Base-by-base conservation (phyloP, 352 stramenopile species). In the Elongisporangium prolatum region DNA sequence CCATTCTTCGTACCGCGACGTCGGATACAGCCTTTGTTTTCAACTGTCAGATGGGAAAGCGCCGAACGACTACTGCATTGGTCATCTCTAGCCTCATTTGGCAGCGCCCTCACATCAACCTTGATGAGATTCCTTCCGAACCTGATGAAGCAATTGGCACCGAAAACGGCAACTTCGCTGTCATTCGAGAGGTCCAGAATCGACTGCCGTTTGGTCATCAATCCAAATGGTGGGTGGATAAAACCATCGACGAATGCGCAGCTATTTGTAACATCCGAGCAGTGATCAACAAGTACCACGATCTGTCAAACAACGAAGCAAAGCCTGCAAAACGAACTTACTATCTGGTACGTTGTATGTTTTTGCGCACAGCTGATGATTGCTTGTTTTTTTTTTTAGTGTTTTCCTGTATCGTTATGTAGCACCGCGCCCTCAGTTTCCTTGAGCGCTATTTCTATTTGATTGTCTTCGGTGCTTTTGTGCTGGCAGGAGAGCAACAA, bases 401-500 rank as follows among this genome's bases (percentile, higher is more conserved):
- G 2, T n/a, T 59, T 52, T 59, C n/a, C 9, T 44, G 21, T 50
- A 7, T 21, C 37, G 17, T 6, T 11, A 21, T 37, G 7, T 55
- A 88, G 77, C 85, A 92, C 55, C 88, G 90, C 40, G 88, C 88
- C 14, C 81, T 93, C 68, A 93, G 80, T 55, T 93, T 92, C 52
- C 59, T 96, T 3, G 80, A 94, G 63, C 80, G 86, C 2, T 96
- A 96, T 60, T 93, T 95, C 53, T 93, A 95, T 55, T 71, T 96
- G 16, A 86, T 96, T 60, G 74, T 94, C 1, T 96, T 96, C 64
- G 88, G 82, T 47, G 71, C 75, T 10, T 96, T 95, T 65, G 78
- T 95, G 54, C 65, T 95, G 3, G 54, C 74, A 48, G 69, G 21
- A 24, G 59, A 69, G 56, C 20, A 67, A n/a, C 22, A 25, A 53